Evolutionary conservation across 2,329 filamentous ascomycete species (phyloP).

Genomic region (Phaeophleospora eucalypticola): DNA sequence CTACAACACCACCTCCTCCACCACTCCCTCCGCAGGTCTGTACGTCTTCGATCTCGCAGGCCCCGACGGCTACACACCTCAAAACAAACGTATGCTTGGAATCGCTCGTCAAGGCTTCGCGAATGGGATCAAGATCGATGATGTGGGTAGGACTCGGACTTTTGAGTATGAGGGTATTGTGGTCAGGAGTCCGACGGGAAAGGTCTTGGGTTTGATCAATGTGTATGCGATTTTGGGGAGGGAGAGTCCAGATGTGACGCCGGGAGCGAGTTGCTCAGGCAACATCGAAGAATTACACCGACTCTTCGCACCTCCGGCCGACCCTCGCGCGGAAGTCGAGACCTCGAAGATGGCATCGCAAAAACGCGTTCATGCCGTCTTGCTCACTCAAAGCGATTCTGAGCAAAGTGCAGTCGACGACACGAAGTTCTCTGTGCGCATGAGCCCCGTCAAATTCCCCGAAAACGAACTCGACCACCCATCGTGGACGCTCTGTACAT

Average conservation of each 20-base stretch:
- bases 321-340: too few species aligned
- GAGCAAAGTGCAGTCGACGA: too few species aligned
- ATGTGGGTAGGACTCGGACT: background rate
- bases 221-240: background rate
- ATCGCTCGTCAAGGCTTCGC: background rate
- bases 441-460: too few species aligned
- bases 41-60: conserved; percentile 1
- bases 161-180: background rate
- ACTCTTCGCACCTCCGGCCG: too few species aligned
- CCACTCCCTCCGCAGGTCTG: background rate
- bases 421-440: too few species aligned
- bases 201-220: background rate
- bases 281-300: too few species aligned
- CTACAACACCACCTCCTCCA: background rate
- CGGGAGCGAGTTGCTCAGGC: background rate
- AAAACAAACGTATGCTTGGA: background rate
- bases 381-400: too few species aligned
- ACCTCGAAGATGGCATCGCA: too few species aligned
- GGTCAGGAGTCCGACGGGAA: background rate
- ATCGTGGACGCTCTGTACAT: too few species aligned
- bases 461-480: too few species aligned
- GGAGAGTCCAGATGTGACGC: background rate
- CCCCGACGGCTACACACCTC: background rate
- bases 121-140: conserved; percentile 2
- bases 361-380: too few species aligned